Evolutionary conservation across 2,329 filamentous ascomycete species (phyloP).

Genomic region (Dactylellina haptotyla): DNA sequence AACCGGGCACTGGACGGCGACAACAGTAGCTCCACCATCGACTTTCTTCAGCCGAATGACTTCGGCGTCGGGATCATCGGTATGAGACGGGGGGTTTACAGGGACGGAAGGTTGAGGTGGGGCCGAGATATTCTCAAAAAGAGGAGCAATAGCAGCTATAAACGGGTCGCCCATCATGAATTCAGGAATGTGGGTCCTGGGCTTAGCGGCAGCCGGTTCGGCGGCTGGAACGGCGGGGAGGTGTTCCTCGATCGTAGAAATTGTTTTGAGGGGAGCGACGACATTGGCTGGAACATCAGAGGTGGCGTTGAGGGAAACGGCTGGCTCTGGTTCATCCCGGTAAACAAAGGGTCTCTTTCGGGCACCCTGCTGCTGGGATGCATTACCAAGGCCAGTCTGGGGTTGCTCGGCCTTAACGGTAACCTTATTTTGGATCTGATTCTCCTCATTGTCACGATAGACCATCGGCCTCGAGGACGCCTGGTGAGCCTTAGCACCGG

Average conservation of each 20-base stretch:
- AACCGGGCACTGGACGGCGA: too few relatives aligned
- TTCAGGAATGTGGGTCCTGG: not conserved
- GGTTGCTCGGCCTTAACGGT: not conserved
- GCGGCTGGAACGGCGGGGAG: not conserved
- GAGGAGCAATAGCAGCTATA: too few relatives aligned
- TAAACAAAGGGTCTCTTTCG: constrained; percentile 36
- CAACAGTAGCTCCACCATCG: not conserved
- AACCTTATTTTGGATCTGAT: not conserved
- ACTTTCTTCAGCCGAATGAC: not conserved
- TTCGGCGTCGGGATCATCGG: not conserved
- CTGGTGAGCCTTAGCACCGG: constrained; percentile 26
- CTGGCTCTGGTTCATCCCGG: constrained; percentile 25
- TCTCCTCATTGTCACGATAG: constrained; percentile 30
- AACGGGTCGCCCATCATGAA: too few relatives aligned
- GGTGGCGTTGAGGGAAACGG: not conserved
- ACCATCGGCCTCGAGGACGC: constrained; percentile 26
- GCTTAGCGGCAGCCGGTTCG: not conserved
- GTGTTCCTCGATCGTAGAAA: not conserved
- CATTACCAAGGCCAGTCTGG: not conserved
- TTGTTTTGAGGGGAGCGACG: not conserved
- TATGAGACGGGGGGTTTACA: too few relatives aligned
- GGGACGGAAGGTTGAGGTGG: not conserved
- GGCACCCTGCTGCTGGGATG: constrained; percentile 1
- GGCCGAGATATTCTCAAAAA: not conserved
- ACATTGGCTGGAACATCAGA: not conserved